phyloP scores from a whole-genome alignment of 2,329 filamentous ascomycete genomes.

The Diatrype stigma region DNA sequence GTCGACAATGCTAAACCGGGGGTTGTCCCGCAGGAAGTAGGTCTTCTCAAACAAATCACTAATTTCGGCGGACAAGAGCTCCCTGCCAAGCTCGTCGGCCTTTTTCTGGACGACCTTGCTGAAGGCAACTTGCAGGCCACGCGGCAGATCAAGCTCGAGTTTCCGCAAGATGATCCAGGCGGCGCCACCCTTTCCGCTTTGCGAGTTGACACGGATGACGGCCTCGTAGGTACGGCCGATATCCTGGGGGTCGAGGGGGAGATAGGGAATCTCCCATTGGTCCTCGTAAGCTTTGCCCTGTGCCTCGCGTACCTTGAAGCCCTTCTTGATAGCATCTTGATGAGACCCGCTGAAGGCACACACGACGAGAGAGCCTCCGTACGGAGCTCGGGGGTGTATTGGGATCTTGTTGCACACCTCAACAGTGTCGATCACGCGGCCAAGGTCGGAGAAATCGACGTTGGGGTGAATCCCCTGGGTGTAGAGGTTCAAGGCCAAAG shows the following conservation, averaged over 20 bases:
- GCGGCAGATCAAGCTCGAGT: slow-evolving; percentile 86
- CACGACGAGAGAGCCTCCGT: slow-evolving; percentile 86
- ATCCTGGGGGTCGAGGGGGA: slow-evolving; percentile 87
- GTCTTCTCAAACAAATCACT: slow-evolving; percentile 81
- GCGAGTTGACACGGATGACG: slow-evolving; percentile 95
- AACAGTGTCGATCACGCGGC: slow-evolving; percentile 79
- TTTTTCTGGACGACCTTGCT: slow-evolving; percentile 78
- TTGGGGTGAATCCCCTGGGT: slow-evolving; percentile 83
- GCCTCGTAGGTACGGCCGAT: slow-evolving; percentile 97
- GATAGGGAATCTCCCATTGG: slow-evolving; percentile 82
- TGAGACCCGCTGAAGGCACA: slow-evolving; percentile 90
- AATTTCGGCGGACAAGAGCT: slow-evolving; percentile 81
- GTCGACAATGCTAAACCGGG: slow-evolving; percentile 81
- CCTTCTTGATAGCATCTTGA: slow-evolving; percentile 96
- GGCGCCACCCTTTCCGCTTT: slow-evolving; percentile 89
- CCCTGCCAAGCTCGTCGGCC: slow-evolving; percentile 76
- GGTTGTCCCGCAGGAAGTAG: slow-evolving; percentile 80
- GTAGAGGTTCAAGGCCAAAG: slow-evolving; percentile 87
- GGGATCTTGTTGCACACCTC: slow-evolving; percentile 95
- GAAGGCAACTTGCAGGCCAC: slow-evolving; percentile 88
- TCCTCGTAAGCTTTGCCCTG: slow-evolving; percentile 57
- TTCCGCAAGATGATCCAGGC: slow-evolving; percentile 91
- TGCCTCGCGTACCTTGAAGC: slow-evolving; percentile 67
- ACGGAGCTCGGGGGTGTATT: slow-evolving; percentile 83
- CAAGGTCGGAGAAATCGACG: slow-evolving; percentile 89